Conservation (phyloP, 331 rosid species). For the Rhamnella rubrinervis region DNA sequence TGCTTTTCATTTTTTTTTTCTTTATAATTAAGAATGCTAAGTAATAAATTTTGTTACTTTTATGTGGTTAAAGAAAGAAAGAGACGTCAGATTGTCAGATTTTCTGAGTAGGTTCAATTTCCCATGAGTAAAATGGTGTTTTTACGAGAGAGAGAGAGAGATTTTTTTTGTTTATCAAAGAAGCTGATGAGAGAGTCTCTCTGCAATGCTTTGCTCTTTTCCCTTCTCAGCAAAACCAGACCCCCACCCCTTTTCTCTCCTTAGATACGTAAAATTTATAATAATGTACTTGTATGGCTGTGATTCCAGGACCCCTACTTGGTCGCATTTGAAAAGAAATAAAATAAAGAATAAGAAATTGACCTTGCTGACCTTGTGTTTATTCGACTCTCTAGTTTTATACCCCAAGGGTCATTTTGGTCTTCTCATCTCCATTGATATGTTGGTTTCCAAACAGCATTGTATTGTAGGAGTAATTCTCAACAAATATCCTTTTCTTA, state of each 20-base stretch:
- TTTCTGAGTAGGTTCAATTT: slow-evolving; percentile 32
- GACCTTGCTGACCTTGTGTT: background rate
- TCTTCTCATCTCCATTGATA: background rate
- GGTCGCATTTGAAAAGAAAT: background rate
- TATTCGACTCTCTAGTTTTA: background rate
- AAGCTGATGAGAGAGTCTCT: background rate
- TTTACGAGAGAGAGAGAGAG: slow-evolving; percentile 5
- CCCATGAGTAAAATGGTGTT: slow-evolving; percentile 27
- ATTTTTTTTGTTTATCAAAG: background rate
- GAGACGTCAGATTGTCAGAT: slow-evolving; percentile 27
- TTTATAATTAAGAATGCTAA: background rate
- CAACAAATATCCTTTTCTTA: too few relatives aligned
- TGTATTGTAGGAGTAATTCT: too few relatives aligned
- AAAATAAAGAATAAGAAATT: background rate
- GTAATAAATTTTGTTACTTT: background rate
- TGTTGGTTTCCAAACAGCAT: too few relatives aligned
- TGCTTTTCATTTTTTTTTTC: background rate
- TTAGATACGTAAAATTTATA: slow-evolving; percentile 6
- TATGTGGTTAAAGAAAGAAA: slow-evolving; percentile 23
- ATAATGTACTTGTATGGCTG: slow-evolving; percentile 19
- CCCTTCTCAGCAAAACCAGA: too few relatives aligned
- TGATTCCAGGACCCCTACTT: slow-evolving; percentile 17
- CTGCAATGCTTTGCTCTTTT: background rate
- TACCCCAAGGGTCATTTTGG: background rate
- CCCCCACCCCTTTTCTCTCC: too few relatives aligned